Evolutionary conservation across 2,329 filamentous ascomycete genomes (phyloP).

Genomic region (Thelonectria discophora): DNA sequence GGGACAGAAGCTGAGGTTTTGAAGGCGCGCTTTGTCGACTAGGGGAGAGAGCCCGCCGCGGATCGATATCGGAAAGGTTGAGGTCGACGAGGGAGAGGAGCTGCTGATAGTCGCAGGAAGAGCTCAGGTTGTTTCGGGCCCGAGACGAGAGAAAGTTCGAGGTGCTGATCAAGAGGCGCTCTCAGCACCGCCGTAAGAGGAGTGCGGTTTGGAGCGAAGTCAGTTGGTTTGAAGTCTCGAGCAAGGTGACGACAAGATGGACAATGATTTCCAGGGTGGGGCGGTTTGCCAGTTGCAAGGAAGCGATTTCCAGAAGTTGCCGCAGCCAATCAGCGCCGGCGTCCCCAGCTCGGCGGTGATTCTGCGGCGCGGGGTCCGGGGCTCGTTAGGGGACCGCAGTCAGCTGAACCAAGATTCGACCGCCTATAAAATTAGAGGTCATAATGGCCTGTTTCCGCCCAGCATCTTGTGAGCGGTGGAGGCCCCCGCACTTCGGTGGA

Average conservation of each 20-base stretch:
- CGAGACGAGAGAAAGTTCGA: neutral
- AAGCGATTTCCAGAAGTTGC: neutral
- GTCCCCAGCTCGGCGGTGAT: slow-evolving; percentile 31
- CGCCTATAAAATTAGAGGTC: neutral
- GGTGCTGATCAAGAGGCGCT: slow-evolving; percentile 15
- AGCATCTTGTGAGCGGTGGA: too few relatives aligned
- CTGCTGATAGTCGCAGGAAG: neutral
- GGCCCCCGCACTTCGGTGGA: slow-evolving; percentile 17
- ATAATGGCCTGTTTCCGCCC: neutral
- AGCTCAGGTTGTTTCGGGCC: neutral
- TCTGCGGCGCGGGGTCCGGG: slow-evolving; percentile 36
- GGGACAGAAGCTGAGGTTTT: slow-evolving; percentile 32
- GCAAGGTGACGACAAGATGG: slow-evolving; percentile 39
- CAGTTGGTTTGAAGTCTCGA: slow-evolving; percentile 29
- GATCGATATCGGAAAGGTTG: slow-evolving; percentile 26
- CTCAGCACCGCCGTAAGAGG: slow-evolving; percentile 12
- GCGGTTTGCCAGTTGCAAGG: slow-evolving; percentile 21
- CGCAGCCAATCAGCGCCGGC: slow-evolving; percentile 28
- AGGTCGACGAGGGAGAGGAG: slow-evolving; percentile 7
- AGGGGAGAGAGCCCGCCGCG: slow-evolving; percentile 15
- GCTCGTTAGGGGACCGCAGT: slow-evolving; percentile 28
- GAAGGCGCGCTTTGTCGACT: slow-evolving; percentile 7
- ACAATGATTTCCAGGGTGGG: slow-evolving; percentile 39
- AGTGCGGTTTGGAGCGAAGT: slow-evolving; percentile 15
- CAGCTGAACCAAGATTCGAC: neutral